A percentile compares a stretch with the other conserved stretches of the same genome.
phyloP scores from a whole-genome alignment of 192 early-diverging fungal species.

The Diversispora eburnea region DNA sequence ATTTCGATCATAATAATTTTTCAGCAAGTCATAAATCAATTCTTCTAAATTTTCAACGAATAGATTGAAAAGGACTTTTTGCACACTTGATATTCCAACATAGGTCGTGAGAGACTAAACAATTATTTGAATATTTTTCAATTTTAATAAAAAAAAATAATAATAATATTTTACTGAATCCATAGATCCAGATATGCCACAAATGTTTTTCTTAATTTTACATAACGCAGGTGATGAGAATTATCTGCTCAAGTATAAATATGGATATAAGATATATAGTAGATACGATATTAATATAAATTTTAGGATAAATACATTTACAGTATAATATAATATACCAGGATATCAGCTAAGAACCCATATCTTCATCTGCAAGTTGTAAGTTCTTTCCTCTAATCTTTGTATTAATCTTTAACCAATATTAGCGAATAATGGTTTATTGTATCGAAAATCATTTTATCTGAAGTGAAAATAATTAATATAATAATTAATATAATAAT shows the following conservation, averaged over 20 bases:
- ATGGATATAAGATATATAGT: background rate
- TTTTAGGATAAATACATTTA: slow-evolving; percentile 72
- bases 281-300: slow-evolving; percentile 45
- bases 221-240: slow-evolving; percentile 26
- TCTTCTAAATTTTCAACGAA: slow-evolving; percentile 65
- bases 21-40: slow-evolving; percentile 74
- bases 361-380: slow-evolving; percentile 50
- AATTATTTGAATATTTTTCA: too few relatives aligned
- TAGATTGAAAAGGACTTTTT: slow-evolving; percentile 59
- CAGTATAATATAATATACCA: slow-evolving; percentile 77
- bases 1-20: slow-evolving; percentile 56
- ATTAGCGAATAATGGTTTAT: slow-evolving; percentile 90
- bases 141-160: too few relatives aligned
- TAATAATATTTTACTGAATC: too few relatives aligned
- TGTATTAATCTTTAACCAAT: slow-evolving; percentile 90
- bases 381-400: slow-evolving; percentile 89
- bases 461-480: slow-evolving; percentile 60
- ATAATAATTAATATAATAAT: too few relatives aligned
- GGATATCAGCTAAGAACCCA: slow-evolving; percentile 65
- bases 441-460: slow-evolving; percentile 72
- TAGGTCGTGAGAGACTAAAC: too few relatives aligned
- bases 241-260: slow-evolving; percentile 29
- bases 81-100: slow-evolving; percentile 57
- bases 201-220: slow-evolving; percentile 42
- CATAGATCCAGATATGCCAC: too few relatives aligned